A percentile compares a stretch with the other conserved stretches of the same genome.
Evolutionary conservation across 2,329 filamentous ascomycete genomes (phyloP).

Genomic region (Fonsecaea monophora): DNA sequence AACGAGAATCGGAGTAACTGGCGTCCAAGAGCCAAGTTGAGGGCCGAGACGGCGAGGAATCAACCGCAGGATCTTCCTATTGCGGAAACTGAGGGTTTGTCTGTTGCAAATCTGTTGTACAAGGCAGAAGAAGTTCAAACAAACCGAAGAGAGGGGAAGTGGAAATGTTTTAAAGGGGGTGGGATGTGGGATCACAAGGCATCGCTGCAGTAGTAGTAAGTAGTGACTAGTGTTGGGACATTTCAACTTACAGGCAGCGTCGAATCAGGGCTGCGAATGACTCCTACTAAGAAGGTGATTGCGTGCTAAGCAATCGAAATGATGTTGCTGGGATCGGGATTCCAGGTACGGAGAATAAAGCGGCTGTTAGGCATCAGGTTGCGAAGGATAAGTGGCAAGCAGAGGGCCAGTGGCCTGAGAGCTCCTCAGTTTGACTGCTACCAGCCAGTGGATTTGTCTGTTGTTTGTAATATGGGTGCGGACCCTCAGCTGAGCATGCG

Average conservation of each 20-base stretch:
- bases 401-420: conserved; percentile 15
- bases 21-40: neutral
- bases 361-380: conserved; percentile 8
- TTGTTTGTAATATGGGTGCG: conserved; percentile 18
- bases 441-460: conserved; percentile 11
- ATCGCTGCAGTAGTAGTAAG: neutral
- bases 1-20: neutral
- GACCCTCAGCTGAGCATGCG: neutral
- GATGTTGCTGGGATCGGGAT: conserved; percentile 9
- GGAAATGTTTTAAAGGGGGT: neutral
- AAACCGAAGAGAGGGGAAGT: conserved; percentile 10
- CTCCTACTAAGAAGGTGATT: conserved; percentile 2
- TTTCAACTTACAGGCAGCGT: conserved; percentile 1
- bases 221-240: conserved; percentile 2
- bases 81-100: neutral
- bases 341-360: conserved; percentile 6
- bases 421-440: neutral
- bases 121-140: conserved; percentile 6
- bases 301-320: conserved; percentile 23
- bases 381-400: neutral
- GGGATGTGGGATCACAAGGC: conserved; percentile 14
- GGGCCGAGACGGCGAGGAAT: neutral
- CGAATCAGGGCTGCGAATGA: neutral
- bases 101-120: conserved; percentile 1
- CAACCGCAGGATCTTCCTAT: neutral